These are phyloP conservation scores for Bjerkandera adusta DNA, from an alignment of 1,284 basidiomycete genomes.

Conservation along the genomic window DNA sequence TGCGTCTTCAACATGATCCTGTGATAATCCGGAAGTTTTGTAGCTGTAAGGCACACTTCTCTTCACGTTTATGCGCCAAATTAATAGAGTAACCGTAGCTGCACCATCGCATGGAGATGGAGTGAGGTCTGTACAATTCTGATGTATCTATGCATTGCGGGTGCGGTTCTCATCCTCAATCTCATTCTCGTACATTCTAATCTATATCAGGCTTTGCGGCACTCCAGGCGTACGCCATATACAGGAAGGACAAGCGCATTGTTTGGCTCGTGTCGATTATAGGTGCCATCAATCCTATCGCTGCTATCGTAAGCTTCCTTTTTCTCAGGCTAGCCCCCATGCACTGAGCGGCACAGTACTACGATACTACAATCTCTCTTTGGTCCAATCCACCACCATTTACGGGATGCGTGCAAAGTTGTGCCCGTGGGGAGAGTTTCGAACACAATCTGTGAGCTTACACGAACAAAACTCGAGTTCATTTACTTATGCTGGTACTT, in stretches of 20 bases:
- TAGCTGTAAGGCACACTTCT: too few relatives aligned
- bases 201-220: constrained; percentile 21
- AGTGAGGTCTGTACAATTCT: constrained; percentile 14
- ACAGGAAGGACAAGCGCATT: constrained; percentile 16
- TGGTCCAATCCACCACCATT: constrained; percentile 10
- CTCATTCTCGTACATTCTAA: too few relatives aligned
- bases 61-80: too few relatives aligned
- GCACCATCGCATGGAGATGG: constrained; percentile 10
- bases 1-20: too few relatives aligned
- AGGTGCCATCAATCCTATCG: constrained; percentile 15
- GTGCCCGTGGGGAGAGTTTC: neutral
- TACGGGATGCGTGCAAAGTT: constrained; percentile 10
- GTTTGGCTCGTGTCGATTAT: constrained; percentile 11
- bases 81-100: neutral
- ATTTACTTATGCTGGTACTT: neutral
- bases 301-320: constrained; percentile 14
- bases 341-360: constrained; percentile 1
- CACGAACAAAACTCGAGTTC: neutral
- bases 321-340: neutral
- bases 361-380: constrained; percentile 8
- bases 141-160: too few relatives aligned
- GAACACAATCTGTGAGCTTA: constrained; percentile 8
- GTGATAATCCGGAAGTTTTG: too few relatives aligned
- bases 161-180: too few relatives aligned
- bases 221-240: constrained; percentile 20